These are phyloP conservation scores for Pseudogymnoascus sp. DNA, from an alignment of 2,329 filamentous ascomycete species.

Conservation along the genomic window DNA sequence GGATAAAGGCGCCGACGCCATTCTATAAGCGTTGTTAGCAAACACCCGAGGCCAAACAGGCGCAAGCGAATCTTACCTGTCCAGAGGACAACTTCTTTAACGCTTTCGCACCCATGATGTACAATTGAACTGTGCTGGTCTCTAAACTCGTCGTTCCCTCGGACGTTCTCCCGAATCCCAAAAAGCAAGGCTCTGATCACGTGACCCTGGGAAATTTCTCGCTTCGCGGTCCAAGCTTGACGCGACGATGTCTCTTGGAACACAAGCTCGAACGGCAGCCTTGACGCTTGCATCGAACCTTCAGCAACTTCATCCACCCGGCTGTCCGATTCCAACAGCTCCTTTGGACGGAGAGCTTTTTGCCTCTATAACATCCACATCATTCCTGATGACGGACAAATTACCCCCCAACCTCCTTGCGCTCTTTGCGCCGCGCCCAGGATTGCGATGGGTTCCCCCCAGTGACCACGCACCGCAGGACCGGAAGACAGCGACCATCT, in stretches of 20 bases:
- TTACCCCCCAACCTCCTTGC: conserved; percentile 85
- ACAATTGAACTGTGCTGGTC: neutral
- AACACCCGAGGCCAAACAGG: neutral
- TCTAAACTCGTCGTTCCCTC: neutral
- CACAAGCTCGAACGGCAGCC: neutral
- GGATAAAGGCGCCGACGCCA: conserved; percentile 91
- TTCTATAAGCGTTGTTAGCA: conserved; percentile 54
- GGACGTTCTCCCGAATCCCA: neutral
- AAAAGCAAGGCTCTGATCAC: neutral
- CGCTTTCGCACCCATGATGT: conserved; percentile 44
- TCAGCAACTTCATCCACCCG: neutral
- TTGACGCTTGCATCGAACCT: neutral
- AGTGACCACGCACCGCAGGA: conserved; percentile 76
- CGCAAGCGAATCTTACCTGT: conserved; percentile 36
- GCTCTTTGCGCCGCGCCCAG: conserved; percentile 90
- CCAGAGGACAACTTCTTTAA: conserved; percentile 44
- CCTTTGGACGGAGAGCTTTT: neutral
- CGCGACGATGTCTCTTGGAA: neutral
- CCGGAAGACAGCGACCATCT: conserved; percentile 64
- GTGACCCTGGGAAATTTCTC: neutral
- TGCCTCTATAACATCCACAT: neutral
- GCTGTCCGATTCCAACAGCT: neutral
- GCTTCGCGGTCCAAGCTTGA: conserved; percentile 4
- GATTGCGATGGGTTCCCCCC: conserved; percentile 80
- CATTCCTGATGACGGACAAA: conserved; percentile 75